Conservation (phyloP, 2,329 filamentous ascomycete species). For the Botrytis medusae region DNA sequence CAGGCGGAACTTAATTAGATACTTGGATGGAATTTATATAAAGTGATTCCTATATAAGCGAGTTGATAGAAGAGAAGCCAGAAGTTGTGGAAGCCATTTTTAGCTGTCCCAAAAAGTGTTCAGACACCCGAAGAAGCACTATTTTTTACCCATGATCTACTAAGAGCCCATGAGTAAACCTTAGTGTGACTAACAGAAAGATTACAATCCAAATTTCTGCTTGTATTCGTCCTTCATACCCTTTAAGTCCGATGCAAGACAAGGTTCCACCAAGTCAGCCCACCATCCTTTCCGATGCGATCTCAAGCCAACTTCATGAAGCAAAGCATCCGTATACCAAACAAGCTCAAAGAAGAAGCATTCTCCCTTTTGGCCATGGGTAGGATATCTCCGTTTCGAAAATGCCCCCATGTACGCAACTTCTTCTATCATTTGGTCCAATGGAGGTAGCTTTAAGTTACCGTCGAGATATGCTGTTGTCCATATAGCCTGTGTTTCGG, state of each 20-base stretch:
- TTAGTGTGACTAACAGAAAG: not conserved
- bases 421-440: conserved; percentile 17
- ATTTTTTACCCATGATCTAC: not conserved
- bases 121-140: not conserved
- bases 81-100: not conserved
- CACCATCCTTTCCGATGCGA: conserved; percentile 20
- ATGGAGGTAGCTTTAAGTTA: conserved; percentile 5
- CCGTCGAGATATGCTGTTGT: conserved; percentile 24
- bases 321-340: conserved; percentile 18
- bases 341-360: conserved; percentile 18
- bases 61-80: not conserved
- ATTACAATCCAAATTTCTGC: conserved; percentile 5
- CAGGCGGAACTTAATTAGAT: not conserved
- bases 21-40: not conserved
- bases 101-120: too few relatives aligned
- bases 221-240: conserved; percentile 16
- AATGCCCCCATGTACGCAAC: conserved; percentile 19
- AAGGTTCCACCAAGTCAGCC: conserved; percentile 11
- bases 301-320: conserved; percentile 15
- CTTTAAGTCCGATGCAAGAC: conserved; percentile 11
- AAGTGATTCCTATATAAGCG: not conserved
- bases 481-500: conserved; percentile 25
- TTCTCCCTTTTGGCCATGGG: conserved; percentile 13
- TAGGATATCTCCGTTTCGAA: conserved; percentile 20
- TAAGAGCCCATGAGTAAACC: not conserved